These are phyloP conservation scores for Hypoxylon fragiforme DNA, from an alignment of 495 filamentous ascomycete species.

Conservation along the genomic window DNA sequence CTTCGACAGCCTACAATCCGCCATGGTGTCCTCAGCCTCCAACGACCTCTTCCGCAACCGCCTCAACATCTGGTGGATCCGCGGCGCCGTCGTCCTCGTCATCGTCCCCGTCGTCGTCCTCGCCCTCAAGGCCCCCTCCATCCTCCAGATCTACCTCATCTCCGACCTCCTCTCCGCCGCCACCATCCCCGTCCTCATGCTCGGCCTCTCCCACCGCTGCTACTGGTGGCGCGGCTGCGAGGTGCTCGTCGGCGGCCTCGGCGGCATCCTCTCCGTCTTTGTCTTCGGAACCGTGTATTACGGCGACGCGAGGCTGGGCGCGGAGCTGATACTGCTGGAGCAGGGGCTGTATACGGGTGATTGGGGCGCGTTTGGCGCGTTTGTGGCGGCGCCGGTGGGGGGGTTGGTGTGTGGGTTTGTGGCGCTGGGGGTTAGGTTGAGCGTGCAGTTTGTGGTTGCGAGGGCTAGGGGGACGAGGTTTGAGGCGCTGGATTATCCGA, in stretches of 20 bases:
- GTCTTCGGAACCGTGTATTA: constrained; percentile 73
- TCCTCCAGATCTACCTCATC: constrained; percentile 77
- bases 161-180: constrained; percentile 73
- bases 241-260: constrained; percentile 69
- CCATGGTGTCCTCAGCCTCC: constrained; percentile 74
- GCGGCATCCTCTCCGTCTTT: constrained; percentile 73
- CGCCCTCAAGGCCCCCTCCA: constrained; percentile 68
- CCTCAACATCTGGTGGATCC: constrained; percentile 69
- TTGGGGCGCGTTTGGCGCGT: constrained; percentile 79
- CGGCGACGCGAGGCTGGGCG: constrained; percentile 63
- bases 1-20: constrained; percentile 73
- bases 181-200: constrained; percentile 66
- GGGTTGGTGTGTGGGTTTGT: constrained; percentile 69
- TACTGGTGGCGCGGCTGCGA: constrained; percentile 79
- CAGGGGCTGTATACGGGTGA: constrained; percentile 69
- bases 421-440: constrained; percentile 58
- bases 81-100: constrained; percentile 63
- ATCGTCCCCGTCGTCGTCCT: constrained; percentile 72
- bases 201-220: constrained; percentile 62
- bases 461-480: constrained; percentile 58
- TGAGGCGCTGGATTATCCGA: constrained; percentile 63
- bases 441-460: constrained; percentile 54
- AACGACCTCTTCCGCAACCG: constrained; percentile 80
- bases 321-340: constrained; percentile 67
- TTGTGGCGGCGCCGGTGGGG: constrained; percentile 73